These are phyloP conservation scores for Metarhizium guizhouense DNA, from an alignment of 2,329 filamentous ascomycete species.

Conservation along the genomic window DNA sequence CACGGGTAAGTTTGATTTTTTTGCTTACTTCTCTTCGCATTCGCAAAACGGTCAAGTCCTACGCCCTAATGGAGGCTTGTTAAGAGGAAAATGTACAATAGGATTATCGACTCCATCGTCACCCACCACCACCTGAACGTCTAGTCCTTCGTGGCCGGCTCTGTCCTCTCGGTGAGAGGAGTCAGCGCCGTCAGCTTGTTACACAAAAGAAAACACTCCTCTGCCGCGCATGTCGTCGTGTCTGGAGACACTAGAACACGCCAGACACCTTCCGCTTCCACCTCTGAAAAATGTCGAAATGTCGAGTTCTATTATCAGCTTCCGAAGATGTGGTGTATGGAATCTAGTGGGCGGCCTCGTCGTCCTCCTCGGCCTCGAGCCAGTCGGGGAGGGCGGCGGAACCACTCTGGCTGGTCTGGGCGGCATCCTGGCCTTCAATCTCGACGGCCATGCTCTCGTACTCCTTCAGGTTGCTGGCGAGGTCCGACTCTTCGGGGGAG, in stretches of 20 bases:
- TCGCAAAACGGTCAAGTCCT: conserved; percentile 14
- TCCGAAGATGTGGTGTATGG: conserved; percentile 1
- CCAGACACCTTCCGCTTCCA: not conserved
- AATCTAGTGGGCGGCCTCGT: conserved; percentile 38
- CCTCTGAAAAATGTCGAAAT: not conserved
- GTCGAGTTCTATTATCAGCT: not conserved
- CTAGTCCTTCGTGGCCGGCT: not conserved
- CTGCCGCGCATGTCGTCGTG: conserved; percentile 1
- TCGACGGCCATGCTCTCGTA: conserved; percentile 94
- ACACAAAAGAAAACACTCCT: not conserved
- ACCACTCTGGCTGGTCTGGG: conserved; percentile 47
- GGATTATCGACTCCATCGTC: conserved; percentile 19
- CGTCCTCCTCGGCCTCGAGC: conserved; percentile 73
- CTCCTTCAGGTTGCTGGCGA: conserved; percentile 82
- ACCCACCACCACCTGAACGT: not conserved
- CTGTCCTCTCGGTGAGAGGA: conserved; percentile 6
- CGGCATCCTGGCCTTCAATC: conserved; percentile 74
- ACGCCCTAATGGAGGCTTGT: conserved; percentile 21
- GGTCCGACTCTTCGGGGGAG: conserved; percentile 89
- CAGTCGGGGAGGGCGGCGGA: conserved; percentile 57
- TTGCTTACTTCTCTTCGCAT: conserved; percentile 5
- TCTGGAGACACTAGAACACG: not conserved
- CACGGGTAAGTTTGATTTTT: not conserved
- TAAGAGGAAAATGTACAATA: conserved; percentile 28
- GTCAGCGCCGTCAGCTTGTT: not conserved